Evolutionary conservation across 768 basidiomycete species (phyloP).

Genomic region (Lactifluus volemus): DNA sequence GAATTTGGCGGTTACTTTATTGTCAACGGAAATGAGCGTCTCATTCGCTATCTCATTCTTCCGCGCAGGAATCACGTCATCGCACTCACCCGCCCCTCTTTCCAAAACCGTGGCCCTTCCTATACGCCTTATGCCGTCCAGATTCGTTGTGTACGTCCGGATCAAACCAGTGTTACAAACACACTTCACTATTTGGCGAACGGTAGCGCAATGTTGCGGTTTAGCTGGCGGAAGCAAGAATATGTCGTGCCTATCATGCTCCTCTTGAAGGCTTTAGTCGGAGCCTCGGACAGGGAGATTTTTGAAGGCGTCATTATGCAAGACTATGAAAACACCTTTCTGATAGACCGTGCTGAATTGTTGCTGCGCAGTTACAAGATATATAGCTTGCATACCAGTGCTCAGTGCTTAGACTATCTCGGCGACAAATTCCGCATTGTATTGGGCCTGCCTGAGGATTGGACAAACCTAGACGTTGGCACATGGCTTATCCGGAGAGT

Average conservation of each 20-base stretch:
- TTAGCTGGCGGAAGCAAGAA: constrained; percentile 96
- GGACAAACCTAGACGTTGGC: constrained; percentile 77
- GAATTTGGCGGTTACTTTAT: constrained; percentile 99
- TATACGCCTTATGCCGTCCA: constrained; percentile 93
- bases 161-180: constrained; percentile 91
- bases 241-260: constrained; percentile 98
- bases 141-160: constrained; percentile 88
- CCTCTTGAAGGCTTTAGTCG: constrained; percentile 85
- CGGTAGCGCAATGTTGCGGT: constrained; percentile 93
- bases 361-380: constrained; percentile 92
- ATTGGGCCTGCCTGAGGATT: constrained; percentile 85
- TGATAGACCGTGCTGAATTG: constrained; percentile 94
- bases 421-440: constrained; percentile 97
- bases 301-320: constrained; percentile 96
- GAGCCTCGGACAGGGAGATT: constrained; percentile 90
- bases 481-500: constrained; percentile 76
- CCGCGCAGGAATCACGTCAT: constrained; percentile 95
- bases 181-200: constrained; percentile 96
- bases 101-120: constrained; percentile 85
- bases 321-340: constrained; percentile 93
- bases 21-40: constrained; percentile 97
- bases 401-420: constrained; percentile 89
- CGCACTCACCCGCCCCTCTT: constrained; percentile 84
- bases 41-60: constrained; percentile 95
- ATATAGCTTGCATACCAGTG: constrained; percentile 78